These are phyloP conservation scores for Neurospora hispaniola DNA, from an alignment of 495 filamentous ascomycete genomes.

Conservation along the genomic window DNA sequence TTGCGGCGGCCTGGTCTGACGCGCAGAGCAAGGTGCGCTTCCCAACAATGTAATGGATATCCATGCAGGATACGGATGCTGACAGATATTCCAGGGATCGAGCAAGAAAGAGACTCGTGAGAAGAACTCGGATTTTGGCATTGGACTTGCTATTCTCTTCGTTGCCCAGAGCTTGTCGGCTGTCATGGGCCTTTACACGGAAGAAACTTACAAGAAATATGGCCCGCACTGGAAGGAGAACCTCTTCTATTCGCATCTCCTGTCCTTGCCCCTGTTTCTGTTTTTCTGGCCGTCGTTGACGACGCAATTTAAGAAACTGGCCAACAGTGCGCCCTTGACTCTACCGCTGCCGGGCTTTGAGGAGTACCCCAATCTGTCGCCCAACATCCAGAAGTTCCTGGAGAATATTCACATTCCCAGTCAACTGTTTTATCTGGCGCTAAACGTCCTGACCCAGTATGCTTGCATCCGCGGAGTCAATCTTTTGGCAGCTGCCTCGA, in stretches of 20 bases:
- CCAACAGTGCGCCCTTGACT: constrained; percentile 35
- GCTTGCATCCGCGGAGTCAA: constrained; percentile 93
- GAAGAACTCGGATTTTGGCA: constrained; percentile 42
- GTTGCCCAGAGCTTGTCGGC: constrained; percentile 84
- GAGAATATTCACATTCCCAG: constrained; percentile 47
- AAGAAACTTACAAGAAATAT: constrained; percentile 75
- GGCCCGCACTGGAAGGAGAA: constrained; percentile 93
- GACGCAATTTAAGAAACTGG: constrained; percentile 40
- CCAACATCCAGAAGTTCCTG: constrained; percentile 20
- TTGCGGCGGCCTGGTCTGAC: constrained; percentile 80
- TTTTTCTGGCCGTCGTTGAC: constrained; percentile 43
- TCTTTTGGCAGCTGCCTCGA: constrained; percentile 69
- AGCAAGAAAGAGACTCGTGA: constrained; percentile 14
- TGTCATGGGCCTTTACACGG: constrained; percentile 89
- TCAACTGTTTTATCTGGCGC: constrained; percentile 57
- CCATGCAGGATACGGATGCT: constrained; percentile 6
- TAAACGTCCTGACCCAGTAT: constrained; percentile 89
- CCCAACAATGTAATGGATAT: neutral
- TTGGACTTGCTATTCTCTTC: constrained; percentile 73
- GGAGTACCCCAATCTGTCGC: constrained; percentile 17
- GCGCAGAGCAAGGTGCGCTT: constrained; percentile 61
- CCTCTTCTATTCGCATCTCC: constrained; percentile 81
- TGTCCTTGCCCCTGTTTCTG: constrained; percentile 60
- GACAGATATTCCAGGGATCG: constrained; percentile 18
- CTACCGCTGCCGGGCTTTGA: constrained; percentile 25